A percentile compares a stretch with the other conserved stretches of the same genome.
Evolutionary conservation across 345 rosid species (phyloP).

Genomic region (Heritiera littoralis): DNA sequence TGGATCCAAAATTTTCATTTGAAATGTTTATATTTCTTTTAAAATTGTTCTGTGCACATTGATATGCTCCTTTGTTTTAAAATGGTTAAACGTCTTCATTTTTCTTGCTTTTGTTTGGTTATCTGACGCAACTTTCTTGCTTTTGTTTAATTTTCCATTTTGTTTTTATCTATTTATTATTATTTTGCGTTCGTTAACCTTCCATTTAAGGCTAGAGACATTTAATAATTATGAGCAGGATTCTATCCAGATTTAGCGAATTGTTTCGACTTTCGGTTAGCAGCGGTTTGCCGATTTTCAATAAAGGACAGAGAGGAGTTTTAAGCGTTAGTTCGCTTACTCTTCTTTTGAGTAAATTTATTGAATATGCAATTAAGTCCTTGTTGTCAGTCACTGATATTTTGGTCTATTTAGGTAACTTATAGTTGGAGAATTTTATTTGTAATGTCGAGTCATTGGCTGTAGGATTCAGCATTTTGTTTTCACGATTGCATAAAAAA

Average conservation of each 20-base stretch:
- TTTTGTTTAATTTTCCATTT: neutral
- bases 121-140: neutral
- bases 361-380: conserved; percentile 5
- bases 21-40: neutral
- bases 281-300: neutral
- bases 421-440: neutral
- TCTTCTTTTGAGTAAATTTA: neutral
- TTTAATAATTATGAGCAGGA: conserved; percentile 5
- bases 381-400: neutral
- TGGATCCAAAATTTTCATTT: neutral
- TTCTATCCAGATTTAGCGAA: neutral
- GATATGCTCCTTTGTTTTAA: neutral
- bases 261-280: neutral
- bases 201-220: neutral
- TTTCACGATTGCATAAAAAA: neutral
- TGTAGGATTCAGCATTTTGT: neutral
- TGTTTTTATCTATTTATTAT: neutral
- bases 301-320: neutral
- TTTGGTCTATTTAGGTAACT: conserved; percentile 5
- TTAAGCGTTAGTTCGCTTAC: neutral
- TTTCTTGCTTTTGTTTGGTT: neutral
- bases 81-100: neutral
- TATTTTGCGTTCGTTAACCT: neutral
- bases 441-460: neutral
- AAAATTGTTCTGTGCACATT: neutral